Base-by-base conservation (phyloP, 176 grass and related monocot species). In the Oryza coarctata region DNA sequence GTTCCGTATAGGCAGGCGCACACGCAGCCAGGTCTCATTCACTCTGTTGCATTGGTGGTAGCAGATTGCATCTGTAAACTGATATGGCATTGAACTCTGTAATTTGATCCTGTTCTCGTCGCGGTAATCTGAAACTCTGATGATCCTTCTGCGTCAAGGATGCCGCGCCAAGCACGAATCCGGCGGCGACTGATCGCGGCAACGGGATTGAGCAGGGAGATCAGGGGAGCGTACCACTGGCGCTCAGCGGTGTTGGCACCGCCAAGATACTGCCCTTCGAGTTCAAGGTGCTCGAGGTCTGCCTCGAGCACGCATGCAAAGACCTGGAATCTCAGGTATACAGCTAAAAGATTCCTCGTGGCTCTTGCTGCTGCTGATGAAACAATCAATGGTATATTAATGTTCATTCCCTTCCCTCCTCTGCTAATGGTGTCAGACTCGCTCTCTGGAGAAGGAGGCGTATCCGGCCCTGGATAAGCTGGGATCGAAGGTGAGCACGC, bases 391-490 rank as follows among this genome's bases (percentile, higher is more conserved):
- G 7, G 23, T 22, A 55, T 8, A 31, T 5, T 17, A 17, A 63
- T 64, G 10, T n/a, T 64, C 65, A 25, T 25, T 68, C 75, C 5
- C 32, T 45, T 17, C n/a, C 6, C 15, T 18, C 17, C 17, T 2
- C 14, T 64, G 7, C 43, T 43, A 85, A 81, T 55, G 12, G 12
- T 40, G 52, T 20, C 68, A 97, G 94, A 87, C 91, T 0, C 60
- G 32, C 26, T 44, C 80, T 52, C 75, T 97, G 5, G 91, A 97
- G 84, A 91, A 90, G 43, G 94, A 90, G 77, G 94, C 92, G 1
- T 87, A 97, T 65, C 92, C 86, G 58, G 90, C 88, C 26, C 57
- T 97, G 77, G 94, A 97, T 38, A 86, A 97, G 86, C 89, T 97
- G 76, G 88, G 74, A 64, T 80, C 88, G 35, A 97, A 94, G 81